Conservation (phyloP, 805 yeast genomes). For the Lipomyces mesembrius region DNA sequence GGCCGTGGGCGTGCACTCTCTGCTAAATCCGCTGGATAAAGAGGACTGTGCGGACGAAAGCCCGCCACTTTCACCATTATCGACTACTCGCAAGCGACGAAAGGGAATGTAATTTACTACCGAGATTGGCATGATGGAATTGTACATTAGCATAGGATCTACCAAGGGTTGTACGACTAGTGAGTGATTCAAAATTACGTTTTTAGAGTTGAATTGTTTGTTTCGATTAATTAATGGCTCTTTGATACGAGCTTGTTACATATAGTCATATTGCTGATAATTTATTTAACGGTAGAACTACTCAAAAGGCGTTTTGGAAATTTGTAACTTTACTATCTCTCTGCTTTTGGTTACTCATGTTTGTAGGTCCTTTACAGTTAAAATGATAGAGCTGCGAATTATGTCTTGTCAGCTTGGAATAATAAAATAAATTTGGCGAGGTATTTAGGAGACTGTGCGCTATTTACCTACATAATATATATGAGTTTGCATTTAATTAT, state of each 20-base stretch:
- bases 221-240: neutral
- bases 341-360: neutral
- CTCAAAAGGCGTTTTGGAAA: neutral
- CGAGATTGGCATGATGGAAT: neutral
- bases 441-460: no score
- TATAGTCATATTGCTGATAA: neutral
- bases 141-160: neutral
- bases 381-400: neutral
- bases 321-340: neutral
- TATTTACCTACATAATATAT: no score
- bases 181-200: neutral
- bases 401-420: neutral
- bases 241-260: neutral
- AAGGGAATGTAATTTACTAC: slow-evolving; percentile 15
- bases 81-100: slow-evolving; percentile 31
- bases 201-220: neutral
- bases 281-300: neutral
- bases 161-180: neutral
- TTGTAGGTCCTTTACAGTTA: neutral
- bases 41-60: slow-evolving; percentile 23
- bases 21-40: slow-evolving; percentile 31
- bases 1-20: slow-evolving; percentile 30
- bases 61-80: slow-evolving; percentile 34
- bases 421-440: no score
- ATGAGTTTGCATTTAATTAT: no score